Percentiles rank a stretch among this genome's conserved stretches.
Conservation (phyloP, 2,329 filamentous ascomycete species). For the Cryphonectria japonica region DNA sequence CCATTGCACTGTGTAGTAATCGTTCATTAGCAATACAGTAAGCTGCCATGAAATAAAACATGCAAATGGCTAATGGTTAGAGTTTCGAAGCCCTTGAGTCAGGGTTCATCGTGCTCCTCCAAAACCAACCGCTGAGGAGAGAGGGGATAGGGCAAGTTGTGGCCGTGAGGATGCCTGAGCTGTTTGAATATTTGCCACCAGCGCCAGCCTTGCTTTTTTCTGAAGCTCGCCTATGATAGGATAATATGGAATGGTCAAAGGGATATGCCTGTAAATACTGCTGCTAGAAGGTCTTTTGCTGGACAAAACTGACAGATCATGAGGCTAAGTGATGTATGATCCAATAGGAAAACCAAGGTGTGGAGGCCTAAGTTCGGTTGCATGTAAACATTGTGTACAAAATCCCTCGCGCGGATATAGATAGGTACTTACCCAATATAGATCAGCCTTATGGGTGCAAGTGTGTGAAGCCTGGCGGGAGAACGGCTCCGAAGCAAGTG, state of each 20-base stretch:
- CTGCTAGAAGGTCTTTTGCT: neutral
- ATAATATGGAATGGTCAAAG: neutral
- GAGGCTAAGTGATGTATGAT: neutral
- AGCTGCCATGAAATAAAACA: neutral
- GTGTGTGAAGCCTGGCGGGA: neutral
- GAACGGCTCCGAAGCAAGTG: neutral
- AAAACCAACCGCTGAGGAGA: no score
- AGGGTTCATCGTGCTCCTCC: neutral
- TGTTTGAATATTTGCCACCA: neutral
- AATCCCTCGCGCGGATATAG: neutral
- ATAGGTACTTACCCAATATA: neutral
- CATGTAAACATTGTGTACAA: neutral
- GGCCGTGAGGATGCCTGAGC: neutral
- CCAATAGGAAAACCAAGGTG: no score
- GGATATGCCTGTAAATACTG: neutral
- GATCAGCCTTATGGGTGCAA: neutral
- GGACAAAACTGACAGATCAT: no score
- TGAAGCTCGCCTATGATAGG: neutral
- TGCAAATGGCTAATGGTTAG: neutral
- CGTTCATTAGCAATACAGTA: neutral
- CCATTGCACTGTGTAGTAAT: constrained; percentile 25
- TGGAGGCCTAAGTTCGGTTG: neutral
- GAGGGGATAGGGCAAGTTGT: neutral
- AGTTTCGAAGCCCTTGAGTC: neutral
- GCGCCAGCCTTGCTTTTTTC: neutral